Conservation (phyloP, 495 filamentous ascomycete genomes). For the Saxophila tyrrhenica region DNA sequence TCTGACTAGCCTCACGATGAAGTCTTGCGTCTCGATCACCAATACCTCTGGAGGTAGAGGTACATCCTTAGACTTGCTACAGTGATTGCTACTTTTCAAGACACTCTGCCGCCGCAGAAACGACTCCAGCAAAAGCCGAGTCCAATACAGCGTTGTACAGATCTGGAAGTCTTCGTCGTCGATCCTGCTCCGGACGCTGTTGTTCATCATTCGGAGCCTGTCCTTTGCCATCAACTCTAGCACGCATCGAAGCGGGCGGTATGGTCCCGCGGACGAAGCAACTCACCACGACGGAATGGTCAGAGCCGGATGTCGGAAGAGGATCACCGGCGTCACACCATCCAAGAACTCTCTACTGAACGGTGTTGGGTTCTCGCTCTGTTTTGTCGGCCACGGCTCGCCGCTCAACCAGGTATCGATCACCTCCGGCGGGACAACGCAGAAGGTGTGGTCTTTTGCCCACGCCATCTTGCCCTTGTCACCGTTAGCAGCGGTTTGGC, state of each 20-base stretch:
- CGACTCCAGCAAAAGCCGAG: neutral
- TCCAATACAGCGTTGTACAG: neutral
- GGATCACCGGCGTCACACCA: neutral
- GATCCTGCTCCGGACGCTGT: neutral
- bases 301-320: neutral
- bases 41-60: neutral
- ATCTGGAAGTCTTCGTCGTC: neutral
- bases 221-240: too few relatives aligned
- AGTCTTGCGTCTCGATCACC: neutral
- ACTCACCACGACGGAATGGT: neutral
- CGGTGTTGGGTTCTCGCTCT: neutral
- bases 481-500: neutral
- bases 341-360: neutral
- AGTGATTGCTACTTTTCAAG: neutral
- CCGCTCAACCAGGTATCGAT: neutral
- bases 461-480: neutral
- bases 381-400: neutral
- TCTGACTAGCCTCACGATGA: neutral
- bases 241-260: too few relatives aligned
- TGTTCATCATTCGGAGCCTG: neutral
- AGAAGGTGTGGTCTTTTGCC: neutral
- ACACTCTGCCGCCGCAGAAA: neutral
- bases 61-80: neutral
- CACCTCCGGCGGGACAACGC: neutral
- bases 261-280: too few relatives aligned